Evolutionary conservation across 2,329 filamentous ascomycete genomes (phyloP).

Genomic region (Pseudogymnoascus sp.): DNA sequence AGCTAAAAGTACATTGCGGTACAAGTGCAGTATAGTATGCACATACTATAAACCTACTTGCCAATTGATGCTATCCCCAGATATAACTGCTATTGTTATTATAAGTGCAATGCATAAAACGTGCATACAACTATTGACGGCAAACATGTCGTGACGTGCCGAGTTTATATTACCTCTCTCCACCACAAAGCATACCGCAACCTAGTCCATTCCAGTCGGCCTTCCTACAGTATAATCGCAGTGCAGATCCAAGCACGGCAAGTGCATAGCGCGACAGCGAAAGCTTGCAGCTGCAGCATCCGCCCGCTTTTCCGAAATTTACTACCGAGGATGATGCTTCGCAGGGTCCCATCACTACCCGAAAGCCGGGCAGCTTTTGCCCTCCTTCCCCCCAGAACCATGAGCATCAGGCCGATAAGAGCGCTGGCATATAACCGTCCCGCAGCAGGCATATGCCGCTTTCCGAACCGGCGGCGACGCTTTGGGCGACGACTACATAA

Average conservation of each 20-base stretch:
- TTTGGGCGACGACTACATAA: neutral
- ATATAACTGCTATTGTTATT: neutral
- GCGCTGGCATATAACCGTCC: conserved; percentile 3
- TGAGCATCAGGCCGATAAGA: conserved; percentile 3
- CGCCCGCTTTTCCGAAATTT: neutral
- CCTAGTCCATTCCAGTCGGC: neutral
- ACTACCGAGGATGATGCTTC: conserved; percentile 1
- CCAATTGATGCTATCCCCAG: neutral
- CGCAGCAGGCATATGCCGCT: neutral
- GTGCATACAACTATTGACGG: neutral
- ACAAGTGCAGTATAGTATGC: neutral
- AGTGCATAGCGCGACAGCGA: neutral
- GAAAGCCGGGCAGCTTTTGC: neutral
- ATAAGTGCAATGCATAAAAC: too few species aligned
- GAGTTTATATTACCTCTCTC: neutral
- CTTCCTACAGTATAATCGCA: neutral
- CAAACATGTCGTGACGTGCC: neutral
- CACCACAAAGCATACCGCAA: neutral
- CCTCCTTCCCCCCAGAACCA: neutral
- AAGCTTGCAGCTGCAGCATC: neutral
- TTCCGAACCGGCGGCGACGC: neutral
- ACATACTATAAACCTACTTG: neutral
- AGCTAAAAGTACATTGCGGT: neutral
- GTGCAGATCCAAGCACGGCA: conserved; percentile 2
- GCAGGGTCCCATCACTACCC: conserved; percentile 1